A percentile compares a stretch with the other conserved stretches of the same genome.
These are phyloP conservation scores for Cutaneotrichosporon sp. DNA, from an alignment of 1,284 basidiomycete species.

Conservation along the genomic window DNA sequence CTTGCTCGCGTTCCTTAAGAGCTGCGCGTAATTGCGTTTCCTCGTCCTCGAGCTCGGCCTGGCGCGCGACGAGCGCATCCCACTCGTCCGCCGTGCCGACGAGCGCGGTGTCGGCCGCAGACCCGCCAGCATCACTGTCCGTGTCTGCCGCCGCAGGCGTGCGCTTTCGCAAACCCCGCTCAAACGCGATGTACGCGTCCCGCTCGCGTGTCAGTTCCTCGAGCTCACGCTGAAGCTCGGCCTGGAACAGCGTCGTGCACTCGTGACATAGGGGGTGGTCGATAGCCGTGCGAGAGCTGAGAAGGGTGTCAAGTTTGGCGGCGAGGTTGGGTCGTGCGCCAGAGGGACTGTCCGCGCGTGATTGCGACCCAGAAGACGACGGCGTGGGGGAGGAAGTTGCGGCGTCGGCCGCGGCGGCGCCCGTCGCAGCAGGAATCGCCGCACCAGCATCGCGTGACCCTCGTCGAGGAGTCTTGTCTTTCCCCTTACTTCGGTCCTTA, in stretches of 20 bases:
- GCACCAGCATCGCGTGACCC: no score
- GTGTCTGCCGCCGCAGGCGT: constrained; percentile 12
- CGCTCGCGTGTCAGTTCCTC: constrained; percentile 86
- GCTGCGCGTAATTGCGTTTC: constrained; percentile 52
- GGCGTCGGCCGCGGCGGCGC: neutral
- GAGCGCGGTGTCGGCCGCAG: constrained; percentile 56
- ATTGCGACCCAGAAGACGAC: neutral
- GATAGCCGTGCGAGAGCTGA: constrained; percentile 73
- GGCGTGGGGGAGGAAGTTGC: neutral
- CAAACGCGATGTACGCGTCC: constrained; percentile 87
- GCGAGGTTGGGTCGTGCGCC: constrained; percentile 20
- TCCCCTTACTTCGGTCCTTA: neutral
- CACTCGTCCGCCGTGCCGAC: constrained; percentile 45
- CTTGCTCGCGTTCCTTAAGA: constrained; percentile 56
- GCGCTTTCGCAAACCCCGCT: constrained; percentile 60
- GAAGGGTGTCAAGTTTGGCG: constrained; percentile 61
- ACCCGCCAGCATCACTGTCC: neutral
- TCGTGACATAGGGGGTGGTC: constrained; percentile 94
- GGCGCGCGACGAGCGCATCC: constrained; percentile 57
- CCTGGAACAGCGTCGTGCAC: constrained; percentile 78
- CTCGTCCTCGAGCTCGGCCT: constrained; percentile 59
- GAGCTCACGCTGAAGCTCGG: constrained; percentile 70
- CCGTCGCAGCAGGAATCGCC: neutral
- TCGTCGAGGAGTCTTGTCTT: no score
- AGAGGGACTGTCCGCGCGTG: neutral